phyloP scores from a whole-genome alignment of 768 basidiomycete species.

The Tulasnella sp. region DNA sequence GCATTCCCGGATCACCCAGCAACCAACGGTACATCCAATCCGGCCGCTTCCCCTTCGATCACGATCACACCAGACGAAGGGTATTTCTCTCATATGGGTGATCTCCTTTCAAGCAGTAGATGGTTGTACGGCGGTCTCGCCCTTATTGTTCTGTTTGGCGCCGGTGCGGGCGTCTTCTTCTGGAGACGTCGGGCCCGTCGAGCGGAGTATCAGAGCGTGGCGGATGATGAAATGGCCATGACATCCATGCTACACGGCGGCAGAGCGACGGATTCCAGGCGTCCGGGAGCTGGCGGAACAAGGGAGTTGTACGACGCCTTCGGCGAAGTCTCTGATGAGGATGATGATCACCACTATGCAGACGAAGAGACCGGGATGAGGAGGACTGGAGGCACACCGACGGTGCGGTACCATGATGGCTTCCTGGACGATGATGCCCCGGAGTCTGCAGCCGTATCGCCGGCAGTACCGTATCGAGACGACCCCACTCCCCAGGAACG shows the following conservation, averaged over 20 bases:
- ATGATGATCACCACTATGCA: constrained; percentile 41
- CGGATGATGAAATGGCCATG: constrained; percentile 68
- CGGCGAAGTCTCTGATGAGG: constrained; percentile 77
- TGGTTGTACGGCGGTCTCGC: constrained; percentile 88
- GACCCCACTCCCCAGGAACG: constrained; percentile 32
- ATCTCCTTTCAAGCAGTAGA: constrained; percentile 59
- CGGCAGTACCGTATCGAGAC: constrained; percentile 26
- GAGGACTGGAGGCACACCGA: constrained; percentile 26
- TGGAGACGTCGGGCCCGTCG: constrained; percentile 47
- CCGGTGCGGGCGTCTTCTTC: constrained; percentile 63
- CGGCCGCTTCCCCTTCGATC: constrained; percentile 28
- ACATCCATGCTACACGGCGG: constrained; percentile 41
- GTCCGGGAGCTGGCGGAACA: constrained; percentile 29
- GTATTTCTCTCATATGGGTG: constrained; percentile 72
- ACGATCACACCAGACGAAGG: constrained; percentile 63
- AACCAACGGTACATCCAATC: constrained; percentile 18
- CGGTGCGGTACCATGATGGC: constrained; percentile 57
- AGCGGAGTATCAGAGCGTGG: constrained; percentile 48
- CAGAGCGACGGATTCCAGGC: constrained; percentile 28
- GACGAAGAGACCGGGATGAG: constrained; percentile 59
- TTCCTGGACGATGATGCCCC: constrained; percentile 64
- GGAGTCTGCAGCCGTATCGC: constrained; percentile 22
- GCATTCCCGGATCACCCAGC: constrained; percentile 42
- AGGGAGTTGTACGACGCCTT: constrained; percentile 96
- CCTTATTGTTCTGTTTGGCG: constrained; percentile 63